Percentiles rank a stretch among this genome's conserved stretches.
Evolutionary conservation across 345 rosid genomes (phyloP).

Genomic region (Murraya paniculata): DNA sequence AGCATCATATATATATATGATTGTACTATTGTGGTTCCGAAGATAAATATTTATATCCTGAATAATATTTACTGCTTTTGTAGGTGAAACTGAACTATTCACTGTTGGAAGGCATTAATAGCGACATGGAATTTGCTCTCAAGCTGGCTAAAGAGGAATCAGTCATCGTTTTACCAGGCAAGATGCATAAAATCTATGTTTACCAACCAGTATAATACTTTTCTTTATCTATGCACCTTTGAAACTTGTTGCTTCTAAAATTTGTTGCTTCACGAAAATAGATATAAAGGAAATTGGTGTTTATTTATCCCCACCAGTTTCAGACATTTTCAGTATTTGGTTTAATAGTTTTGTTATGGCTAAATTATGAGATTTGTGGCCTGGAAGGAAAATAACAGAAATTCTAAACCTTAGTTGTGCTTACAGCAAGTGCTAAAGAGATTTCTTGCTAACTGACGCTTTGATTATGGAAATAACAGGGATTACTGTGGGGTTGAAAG

Average conservation of each 20-base stretch:
- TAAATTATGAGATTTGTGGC: too few species aligned
- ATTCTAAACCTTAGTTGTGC: too few species aligned
- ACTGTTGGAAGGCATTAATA: conserved; percentile 52
- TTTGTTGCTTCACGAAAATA: background rate
- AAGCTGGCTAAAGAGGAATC: conserved; percentile 71
- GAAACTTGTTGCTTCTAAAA: background rate
- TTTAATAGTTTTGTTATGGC: too few species aligned
- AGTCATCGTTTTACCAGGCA: conserved; percentile 73
- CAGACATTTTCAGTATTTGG: too few species aligned
- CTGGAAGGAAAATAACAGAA: too few species aligned
- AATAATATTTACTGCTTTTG: background rate
- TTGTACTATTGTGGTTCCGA: background rate
- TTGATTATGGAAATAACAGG: conserved; percentile 19
- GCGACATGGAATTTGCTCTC: conserved; percentile 60
- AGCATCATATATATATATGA: too few species aligned
- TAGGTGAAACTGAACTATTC: conserved; percentile 59
- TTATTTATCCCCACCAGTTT: too few species aligned
- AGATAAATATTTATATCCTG: too few species aligned
- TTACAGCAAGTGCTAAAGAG: background rate
- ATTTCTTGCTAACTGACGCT: background rate
- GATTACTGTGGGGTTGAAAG: conserved; percentile 34
- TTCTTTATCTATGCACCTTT: background rate
- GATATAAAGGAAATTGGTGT: too few species aligned
- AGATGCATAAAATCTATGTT: background rate
- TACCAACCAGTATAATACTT: too few species aligned